These are phyloP conservation scores for Epichloe brachyelytri DNA, from an alignment of 2,329 filamentous ascomycete species.

Conservation along the genomic window DNA sequence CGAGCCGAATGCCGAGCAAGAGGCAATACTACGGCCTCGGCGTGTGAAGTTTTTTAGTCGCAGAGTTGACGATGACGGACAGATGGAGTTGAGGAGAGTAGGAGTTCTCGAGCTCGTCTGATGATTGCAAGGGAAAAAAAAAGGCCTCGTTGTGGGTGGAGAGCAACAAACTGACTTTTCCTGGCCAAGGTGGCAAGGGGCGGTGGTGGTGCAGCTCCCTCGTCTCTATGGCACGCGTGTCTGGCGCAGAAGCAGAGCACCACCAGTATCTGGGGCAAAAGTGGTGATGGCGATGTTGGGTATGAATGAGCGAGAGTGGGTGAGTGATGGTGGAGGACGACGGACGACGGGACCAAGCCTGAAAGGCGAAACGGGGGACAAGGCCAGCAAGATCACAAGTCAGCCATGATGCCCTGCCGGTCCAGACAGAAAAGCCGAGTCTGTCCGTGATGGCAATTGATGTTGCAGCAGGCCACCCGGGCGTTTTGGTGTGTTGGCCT, in stretches of 20 bases:
- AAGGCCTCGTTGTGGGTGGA: slow-evolving; percentile 1
- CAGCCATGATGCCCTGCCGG: slow-evolving; percentile 4
- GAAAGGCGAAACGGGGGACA: background rate
- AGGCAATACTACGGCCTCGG: background rate
- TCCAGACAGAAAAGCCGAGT: slow-evolving; percentile 6
- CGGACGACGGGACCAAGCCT: background rate
- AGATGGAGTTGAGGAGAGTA: background rate
- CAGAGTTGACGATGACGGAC: background rate
- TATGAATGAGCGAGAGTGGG: background rate
- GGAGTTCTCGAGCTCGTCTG: background rate
- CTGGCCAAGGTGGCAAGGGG: background rate
- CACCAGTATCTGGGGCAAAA: background rate
- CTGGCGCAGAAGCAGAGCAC: background rate
- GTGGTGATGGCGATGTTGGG: slow-evolving; percentile 6
- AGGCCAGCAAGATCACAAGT: slow-evolving; percentile 1
- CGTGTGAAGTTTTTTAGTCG: background rate
- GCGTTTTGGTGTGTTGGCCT: slow-evolving; percentile 6
- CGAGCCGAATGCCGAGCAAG: background rate
- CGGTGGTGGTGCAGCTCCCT: background rate
- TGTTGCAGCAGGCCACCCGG: slow-evolving; percentile 9
- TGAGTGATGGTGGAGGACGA: background rate
- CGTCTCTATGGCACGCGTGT: background rate
- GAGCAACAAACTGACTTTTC: background rate
- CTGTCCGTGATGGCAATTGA: slow-evolving; percentile 10
- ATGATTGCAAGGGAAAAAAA: background rate